phyloP scores from a whole-genome alignment of 768 basidiomycete species.

The Infundibulicybe gibba region DNA sequence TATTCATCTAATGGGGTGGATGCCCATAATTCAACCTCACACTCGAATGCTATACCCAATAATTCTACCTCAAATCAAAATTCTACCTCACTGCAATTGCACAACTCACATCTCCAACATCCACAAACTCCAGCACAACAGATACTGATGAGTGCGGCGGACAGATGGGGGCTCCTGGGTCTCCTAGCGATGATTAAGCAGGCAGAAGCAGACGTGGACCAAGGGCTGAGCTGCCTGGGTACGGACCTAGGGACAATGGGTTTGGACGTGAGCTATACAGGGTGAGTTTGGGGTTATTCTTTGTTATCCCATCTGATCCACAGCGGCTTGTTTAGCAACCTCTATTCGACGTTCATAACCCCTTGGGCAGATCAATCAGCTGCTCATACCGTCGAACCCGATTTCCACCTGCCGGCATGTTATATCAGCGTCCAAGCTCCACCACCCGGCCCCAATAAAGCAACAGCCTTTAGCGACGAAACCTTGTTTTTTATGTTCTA shows the following conservation, averaged over 20 bases:
- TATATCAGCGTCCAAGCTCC: slow-evolving; percentile 87
- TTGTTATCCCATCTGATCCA: slow-evolving; percentile 9
- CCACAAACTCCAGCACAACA: slow-evolving; percentile 93
- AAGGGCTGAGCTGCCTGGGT: slow-evolving; percentile 79
- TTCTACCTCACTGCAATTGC: slow-evolving; percentile 24
- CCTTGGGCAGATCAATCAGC: slow-evolving; percentile 94
- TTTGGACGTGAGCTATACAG: slow-evolving; percentile 79
- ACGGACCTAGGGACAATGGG: slow-evolving; percentile 92
- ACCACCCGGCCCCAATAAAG: slow-evolving; percentile 78
- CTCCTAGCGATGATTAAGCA: slow-evolving; percentile 85
- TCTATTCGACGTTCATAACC: slow-evolving; percentile 92
- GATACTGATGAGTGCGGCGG: slow-evolving; percentile 87
- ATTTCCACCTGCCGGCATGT: slow-evolving; percentile 86
- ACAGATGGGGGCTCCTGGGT: slow-evolving; percentile 90
- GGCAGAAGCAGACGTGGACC: slow-evolving; percentile 71
- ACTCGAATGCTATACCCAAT: slow-evolving; percentile 30
- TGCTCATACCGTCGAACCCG: slow-evolving; percentile 84
- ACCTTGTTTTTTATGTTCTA: slow-evolving; percentile 99
- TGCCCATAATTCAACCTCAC: slow-evolving; percentile 28
- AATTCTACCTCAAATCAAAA: slow-evolving; percentile 29
- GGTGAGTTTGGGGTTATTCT: slow-evolving; percentile 49
- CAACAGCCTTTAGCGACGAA: slow-evolving; percentile 87
- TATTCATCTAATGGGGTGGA: slow-evolving; percentile 33
- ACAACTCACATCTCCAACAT: slow-evolving; percentile 40
- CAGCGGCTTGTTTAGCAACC: slow-evolving; percentile 45